These are phyloP conservation scores for Cyberlindnera amylophila DNA, from an alignment of 805 yeast genomes.

Conservation along the genomic window DNA sequence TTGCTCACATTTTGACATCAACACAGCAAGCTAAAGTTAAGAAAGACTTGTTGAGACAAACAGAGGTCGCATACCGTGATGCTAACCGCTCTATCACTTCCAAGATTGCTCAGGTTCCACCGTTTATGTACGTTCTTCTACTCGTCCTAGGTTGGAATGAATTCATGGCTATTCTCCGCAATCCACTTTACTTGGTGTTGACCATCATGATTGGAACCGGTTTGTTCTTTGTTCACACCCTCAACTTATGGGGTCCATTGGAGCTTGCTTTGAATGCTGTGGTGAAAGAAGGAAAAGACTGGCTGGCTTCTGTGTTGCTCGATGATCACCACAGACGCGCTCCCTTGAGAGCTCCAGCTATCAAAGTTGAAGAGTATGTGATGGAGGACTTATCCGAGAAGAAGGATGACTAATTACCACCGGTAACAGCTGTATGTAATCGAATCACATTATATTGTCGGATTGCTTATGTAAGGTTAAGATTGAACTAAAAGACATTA, in stretches of 20 bases:
- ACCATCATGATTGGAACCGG: conserved; percentile 55
- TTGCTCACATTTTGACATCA: conserved; percentile 55
- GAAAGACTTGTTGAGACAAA: conserved; percentile 63
- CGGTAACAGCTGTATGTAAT: too few species aligned
- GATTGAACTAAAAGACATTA: too few species aligned
- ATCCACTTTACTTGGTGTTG: conserved; percentile 76
- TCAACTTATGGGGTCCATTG: conserved; percentile 78
- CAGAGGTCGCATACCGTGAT: conserved; percentile 78
- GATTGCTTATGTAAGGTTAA: too few species aligned
- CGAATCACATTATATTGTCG: too few species aligned
- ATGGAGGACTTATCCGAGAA: conserved; percentile 29
- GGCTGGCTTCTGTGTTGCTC: conserved; percentile 52
- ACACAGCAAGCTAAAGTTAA: conserved; percentile 54
- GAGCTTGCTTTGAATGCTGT: conserved; percentile 57
- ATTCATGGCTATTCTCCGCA: conserved; percentile 79
- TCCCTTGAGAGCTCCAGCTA: conserved; percentile 12
- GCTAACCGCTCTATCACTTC: conserved; percentile 84
- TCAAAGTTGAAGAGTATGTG: conserved; percentile 27
- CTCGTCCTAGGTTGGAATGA: conserved; percentile 93
- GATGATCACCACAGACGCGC: conserved; percentile 47
- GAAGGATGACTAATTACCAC: too few species aligned
- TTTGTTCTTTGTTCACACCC: conserved; percentile 60
- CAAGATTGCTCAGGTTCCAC: conserved; percentile 76
- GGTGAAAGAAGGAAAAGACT: conserved; percentile 47
- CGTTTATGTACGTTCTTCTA: conserved; percentile 71